These are phyloP conservation scores for Oehlia diaphana DNA, from an alignment of 192 early-diverging fungal genomes.

Conservation along the genomic window DNA sequence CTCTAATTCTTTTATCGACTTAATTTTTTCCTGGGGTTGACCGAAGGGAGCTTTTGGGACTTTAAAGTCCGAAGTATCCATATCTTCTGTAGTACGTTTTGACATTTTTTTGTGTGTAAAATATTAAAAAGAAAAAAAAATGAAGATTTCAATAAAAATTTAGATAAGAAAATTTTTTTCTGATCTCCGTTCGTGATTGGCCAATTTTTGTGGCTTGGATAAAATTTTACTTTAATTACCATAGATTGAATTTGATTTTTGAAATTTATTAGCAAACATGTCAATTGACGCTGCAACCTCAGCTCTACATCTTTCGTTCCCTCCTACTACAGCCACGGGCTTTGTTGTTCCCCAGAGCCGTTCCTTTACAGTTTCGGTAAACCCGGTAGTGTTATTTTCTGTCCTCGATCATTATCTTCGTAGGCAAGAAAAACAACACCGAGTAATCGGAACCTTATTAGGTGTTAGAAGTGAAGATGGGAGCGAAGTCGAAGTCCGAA, in stretches of 20 bases:
- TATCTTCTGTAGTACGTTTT: constrained; percentile 39
- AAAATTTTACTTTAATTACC: not conserved
- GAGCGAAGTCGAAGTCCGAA: constrained; percentile 83
- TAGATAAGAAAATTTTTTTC: not conserved
- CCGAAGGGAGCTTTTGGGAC: constrained; percentile 23
- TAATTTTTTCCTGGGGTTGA: constrained; percentile 5
- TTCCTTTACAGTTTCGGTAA: constrained; percentile 60
- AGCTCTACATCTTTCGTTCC: constrained; percentile 23
- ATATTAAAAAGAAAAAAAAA: too few species aligned
- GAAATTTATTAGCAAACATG: constrained; percentile 3
- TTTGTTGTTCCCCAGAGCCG: constrained; percentile 30
- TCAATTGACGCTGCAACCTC: constrained; percentile 31
- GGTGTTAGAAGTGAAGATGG: constrained; percentile 89
- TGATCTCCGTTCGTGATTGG: not conserved
- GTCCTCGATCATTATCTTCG: constrained; percentile 92
- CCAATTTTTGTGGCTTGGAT: not conserved
- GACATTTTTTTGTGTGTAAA: constrained; percentile 29
- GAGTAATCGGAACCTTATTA: constrained; percentile 89
- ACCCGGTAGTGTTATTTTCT: constrained; percentile 86
- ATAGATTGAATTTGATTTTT: not conserved
- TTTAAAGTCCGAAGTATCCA: not conserved
- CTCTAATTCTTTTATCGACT: constrained; percentile 44
- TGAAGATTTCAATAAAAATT: too few species aligned
- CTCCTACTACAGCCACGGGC: constrained; percentile 9
- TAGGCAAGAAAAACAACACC: constrained; percentile 75